Base-by-base conservation (phyloP, 208 protist species). In the Borovskyia barvae region DNA sequence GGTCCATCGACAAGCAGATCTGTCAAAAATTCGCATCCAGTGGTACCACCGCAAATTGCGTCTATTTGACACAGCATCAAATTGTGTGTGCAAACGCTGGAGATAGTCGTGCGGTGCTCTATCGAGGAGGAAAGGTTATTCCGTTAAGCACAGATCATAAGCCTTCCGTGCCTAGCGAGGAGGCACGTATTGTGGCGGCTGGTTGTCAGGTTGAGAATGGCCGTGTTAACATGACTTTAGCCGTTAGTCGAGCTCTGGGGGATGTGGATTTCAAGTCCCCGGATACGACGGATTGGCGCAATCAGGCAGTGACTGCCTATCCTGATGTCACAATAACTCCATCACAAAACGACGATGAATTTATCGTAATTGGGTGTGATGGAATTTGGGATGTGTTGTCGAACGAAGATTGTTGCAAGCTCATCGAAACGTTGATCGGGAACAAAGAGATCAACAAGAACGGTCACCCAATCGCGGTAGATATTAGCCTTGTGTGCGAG, bases 301-400 rank as follows among this genome's bases (percentile, higher is more conserved):
- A 90, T 36, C 84, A 92, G 51, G 76, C 80, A 9, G 82, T 97
- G 17, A 94, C 84, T n/a, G 83, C 85, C 1, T 70, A 77, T 30
- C 90, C 90, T 14, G 88, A 96, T 39, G 75, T 93, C 3, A 77
- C 41, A 29, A 50, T 62, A 14, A 70, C 72, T 9, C 64, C 66
- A 20, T 63, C 64, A 14, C 50, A 29, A 8, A 50, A 45, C 14
- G 71, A 81, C 8, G 86, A 96, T 50, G 75, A 91, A 49, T 97
- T 98, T 71, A 78, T 97, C 51, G 72, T 98, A 36, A 64, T 97
- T 11, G 95, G 77, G 0, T 97, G 95, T 48, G 95, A 98, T 66
- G 95, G 95, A 33, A 82, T 98, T 33, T 98, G 93, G 92, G 95
- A 98, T 67, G 92, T 97, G 6, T 66, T 98, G 0, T 79, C 72